Conservation (phyloP, 805 yeast species). For the Huiozyma naganishii region DNA sequence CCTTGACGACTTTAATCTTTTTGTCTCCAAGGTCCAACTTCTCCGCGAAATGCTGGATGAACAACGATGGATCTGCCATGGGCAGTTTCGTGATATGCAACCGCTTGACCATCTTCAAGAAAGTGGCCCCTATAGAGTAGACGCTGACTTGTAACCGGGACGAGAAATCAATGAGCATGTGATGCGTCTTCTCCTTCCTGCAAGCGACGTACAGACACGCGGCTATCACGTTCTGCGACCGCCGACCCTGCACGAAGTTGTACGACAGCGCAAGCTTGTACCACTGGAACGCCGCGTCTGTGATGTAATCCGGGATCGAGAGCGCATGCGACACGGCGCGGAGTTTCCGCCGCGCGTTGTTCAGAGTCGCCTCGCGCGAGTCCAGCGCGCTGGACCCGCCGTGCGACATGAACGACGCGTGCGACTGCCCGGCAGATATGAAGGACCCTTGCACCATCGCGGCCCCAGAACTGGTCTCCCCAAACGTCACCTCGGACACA, state of each 20-base stretch:
- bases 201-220: slow-evolving; percentile 94
- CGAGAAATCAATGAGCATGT: slow-evolving; percentile 92
- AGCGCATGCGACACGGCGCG: slow-evolving; percentile 71
- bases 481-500: slow-evolving; percentile 90
- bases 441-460: slow-evolving; percentile 93
- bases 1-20: slow-evolving; percentile 65
- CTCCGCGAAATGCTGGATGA: slow-evolving; percentile 89
- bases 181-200: slow-evolving; percentile 81
- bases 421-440: slow-evolving; percentile 76
- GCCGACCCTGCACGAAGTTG: slow-evolving; percentile 93
- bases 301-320: slow-evolving; percentile 69
- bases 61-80: slow-evolving; percentile 86
- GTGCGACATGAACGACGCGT: slow-evolving; percentile 45
- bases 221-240: slow-evolving; percentile 90
- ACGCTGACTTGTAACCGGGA: slow-evolving; percentile 84
- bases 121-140: slow-evolving; percentile 91
- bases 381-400: slow-evolving; percentile 70
- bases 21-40: slow-evolving; percentile 70
- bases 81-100: slow-evolving; percentile 72
- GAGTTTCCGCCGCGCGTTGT: slow-evolving; percentile 72
- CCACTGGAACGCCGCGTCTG: slow-evolving; percentile 84
- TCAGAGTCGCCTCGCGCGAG: slow-evolving; percentile 79
- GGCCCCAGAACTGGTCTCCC: slow-evolving; percentile 87
- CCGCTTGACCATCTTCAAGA: slow-evolving; percentile 81
- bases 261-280: slow-evolving; percentile 75